phyloP scores from a whole-genome alignment of 1,139 yeast species.

The Hanseniaspora sp. region DNA sequence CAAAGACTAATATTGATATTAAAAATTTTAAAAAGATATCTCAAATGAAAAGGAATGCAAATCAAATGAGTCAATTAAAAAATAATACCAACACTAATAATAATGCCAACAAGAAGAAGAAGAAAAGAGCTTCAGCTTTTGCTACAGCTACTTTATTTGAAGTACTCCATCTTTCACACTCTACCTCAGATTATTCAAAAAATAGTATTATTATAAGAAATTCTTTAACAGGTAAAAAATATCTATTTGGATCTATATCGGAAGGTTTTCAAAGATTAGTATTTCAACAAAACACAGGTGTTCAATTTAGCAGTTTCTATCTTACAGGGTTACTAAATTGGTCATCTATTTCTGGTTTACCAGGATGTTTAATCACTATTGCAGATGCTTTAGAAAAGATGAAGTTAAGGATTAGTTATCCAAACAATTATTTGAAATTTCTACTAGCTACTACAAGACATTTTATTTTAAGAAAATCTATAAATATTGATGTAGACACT shows the following conservation, averaged over 20 bases:
- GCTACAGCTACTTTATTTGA: constrained; percentile 28
- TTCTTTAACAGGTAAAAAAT: constrained; percentile 40
- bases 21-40: neutral
- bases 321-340: constrained; percentile 66
- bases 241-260: constrained; percentile 66
- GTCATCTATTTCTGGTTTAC: constrained; percentile 75
- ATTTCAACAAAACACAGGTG: constrained; percentile 19
- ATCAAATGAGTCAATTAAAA: neutral
- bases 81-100: neutral
- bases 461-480: constrained; percentile 76
- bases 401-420: constrained; percentile 37
- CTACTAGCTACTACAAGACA: constrained; percentile 72
- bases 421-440: constrained; percentile 39
- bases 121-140: neutral
- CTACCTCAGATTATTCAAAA: constrained; percentile 48
- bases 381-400: constrained; percentile 51
- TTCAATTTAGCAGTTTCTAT: constrained; percentile 30
- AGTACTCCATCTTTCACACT: constrained; percentile 38
- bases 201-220: constrained; percentile 46
- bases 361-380: constrained; percentile 77
- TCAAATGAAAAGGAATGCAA: neutral
- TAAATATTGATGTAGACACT: constrained; percentile 38
- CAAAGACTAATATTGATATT: neutral
- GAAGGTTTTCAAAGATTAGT: constrained; percentile 77
- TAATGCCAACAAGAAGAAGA: neutral